These are phyloP conservation scores for Vigna mungo DNA, from an alignment of 306 rosid species.

Conservation along the genomic window DNA sequence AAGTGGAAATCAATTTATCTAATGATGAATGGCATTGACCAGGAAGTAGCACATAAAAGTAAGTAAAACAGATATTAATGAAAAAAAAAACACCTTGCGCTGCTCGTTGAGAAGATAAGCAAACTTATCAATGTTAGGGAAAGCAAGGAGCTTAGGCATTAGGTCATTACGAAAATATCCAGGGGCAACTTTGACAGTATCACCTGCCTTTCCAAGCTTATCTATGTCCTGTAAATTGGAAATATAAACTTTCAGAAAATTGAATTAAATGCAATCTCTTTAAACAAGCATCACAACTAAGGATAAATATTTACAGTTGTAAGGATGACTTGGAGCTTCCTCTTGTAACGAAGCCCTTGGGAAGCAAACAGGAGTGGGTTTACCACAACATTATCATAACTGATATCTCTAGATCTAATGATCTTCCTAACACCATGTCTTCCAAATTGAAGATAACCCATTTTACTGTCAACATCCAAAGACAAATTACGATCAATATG, in stretches of 20 bases:
- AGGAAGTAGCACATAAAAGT: background rate
- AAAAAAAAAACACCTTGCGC: conserved; percentile 57
- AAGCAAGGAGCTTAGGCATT: conserved; percentile 94
- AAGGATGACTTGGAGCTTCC: conserved; percentile 84
- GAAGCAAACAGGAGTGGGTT: conserved; percentile 68
- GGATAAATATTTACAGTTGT: conserved; percentile 59
- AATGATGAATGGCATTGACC: conserved; percentile 28
- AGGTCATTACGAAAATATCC: conserved; percentile 92
- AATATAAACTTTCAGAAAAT: conserved; percentile 15
- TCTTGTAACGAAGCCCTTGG: conserved; percentile 76
- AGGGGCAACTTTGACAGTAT: conserved; percentile 90
- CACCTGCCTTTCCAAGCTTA: conserved; percentile 87
- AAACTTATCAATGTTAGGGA: conserved; percentile 89
- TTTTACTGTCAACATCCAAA: conserved; percentile 35
- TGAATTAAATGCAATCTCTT: conserved; percentile 5
- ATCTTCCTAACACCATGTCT: conserved; percentile 67
- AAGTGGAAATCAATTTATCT: conserved; percentile 7
- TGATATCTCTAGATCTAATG: conserved; percentile 53
- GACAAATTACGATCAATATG: conserved; percentile 1
- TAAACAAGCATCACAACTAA: conserved; percentile 1
- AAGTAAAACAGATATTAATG: background rate
- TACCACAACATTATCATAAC: conserved; percentile 54
- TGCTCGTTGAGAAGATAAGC: conserved; percentile 77
- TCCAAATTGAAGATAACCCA: conserved; percentile 64
- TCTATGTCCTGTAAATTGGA: conserved; percentile 63